Base-by-base conservation (phyloP, 1,284 basidiomycete genomes). In the Ustilago shanxiensis region DNA sequence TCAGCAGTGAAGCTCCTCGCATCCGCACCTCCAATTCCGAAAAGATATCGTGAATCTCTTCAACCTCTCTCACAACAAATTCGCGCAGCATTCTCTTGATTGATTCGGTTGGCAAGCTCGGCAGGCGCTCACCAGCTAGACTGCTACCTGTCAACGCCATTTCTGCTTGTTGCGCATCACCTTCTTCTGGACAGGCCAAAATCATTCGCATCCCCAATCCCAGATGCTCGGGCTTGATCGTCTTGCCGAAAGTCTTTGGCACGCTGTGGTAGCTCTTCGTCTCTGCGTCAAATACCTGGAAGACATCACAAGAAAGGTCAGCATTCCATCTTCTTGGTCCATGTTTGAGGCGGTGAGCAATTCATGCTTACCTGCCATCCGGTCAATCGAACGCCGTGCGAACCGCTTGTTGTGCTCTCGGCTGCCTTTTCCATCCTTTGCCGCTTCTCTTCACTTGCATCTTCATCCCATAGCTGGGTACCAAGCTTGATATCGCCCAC, bases 401-500 rank as follows among this genome's bases (percentile, higher is more conserved):
- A 89, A 1, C 89, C 86, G 3, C 90, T 92, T 0, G 95, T 98
- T 1, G 93, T 92, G 24, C 89, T 87, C 37, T 87, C 87, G 1
- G 94, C 93, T 3, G 89, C 89, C 82, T 90, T 89, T 62, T 90
- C 88, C 95, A 96, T 95, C 35, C 93, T 89, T 57, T 87, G 89
- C 64, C 90, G 89, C 88, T 98, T 98, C 76, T 93, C 93, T 1
- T 89, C 89, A 0, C 89, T 87, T 2, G 94, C 92, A 22, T 87
- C 87, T 63, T 93, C 92, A 64, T 88, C 87, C 80, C 93, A 93
- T 4, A 98, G 89, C 9, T 93, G 89, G 0, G 92, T 95, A 0
- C 95, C 95, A 22, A 98, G 91, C 86, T 98, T 98, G 86, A 95
- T 89, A 85, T 98, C 96, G 26, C 97, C 88, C 59, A 97, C 91